These are phyloP conservation scores for Schizonepeta tenuifolia DNA, from an alignment of 257 asterid genomes.

Conservation along the genomic window DNA sequence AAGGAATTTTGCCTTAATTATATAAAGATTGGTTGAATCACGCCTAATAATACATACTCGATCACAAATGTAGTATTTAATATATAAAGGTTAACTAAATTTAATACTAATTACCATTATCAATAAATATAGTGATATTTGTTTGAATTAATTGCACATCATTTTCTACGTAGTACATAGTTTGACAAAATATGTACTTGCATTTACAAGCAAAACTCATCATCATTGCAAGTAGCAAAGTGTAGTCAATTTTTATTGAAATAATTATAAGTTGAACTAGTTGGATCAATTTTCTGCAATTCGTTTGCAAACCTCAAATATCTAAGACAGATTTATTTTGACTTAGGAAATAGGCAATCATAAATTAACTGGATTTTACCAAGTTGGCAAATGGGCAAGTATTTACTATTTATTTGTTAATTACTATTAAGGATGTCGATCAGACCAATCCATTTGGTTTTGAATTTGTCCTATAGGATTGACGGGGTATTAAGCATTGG, in stretches of 20 bases:
- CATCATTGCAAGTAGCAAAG: not conserved
- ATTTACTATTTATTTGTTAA: not conserved
- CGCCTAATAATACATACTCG: too few species aligned
- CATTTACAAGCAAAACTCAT: not conserved
- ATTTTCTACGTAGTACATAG: not conserved
- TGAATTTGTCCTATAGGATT: too few species aligned
- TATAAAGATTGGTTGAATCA: too few species aligned
- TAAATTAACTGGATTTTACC: constrained; percentile 4
- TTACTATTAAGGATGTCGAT: not conserved
- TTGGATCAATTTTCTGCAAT: constrained; percentile 4
- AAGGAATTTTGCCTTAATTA: too few species aligned
- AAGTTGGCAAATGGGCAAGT: not conserved
- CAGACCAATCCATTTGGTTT: too few species aligned
- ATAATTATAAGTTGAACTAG: not conserved
- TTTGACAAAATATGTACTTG: constrained; percentile 19
- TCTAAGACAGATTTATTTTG: constrained; percentile 28
- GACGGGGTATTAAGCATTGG: too few species aligned
- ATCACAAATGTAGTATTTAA: too few species aligned
- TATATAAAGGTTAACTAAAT: too few species aligned
- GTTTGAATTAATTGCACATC: not conserved
- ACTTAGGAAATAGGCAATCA: not conserved
- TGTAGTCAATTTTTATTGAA: not conserved
- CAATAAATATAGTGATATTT: too few species aligned
- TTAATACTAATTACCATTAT: too few species aligned
- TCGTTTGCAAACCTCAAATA: constrained; percentile 8